Evolutionary conservation across 768 basidiomycete genomes (phyloP).

Genomic region (Porphyrellus cyaneotinctus): DNA sequence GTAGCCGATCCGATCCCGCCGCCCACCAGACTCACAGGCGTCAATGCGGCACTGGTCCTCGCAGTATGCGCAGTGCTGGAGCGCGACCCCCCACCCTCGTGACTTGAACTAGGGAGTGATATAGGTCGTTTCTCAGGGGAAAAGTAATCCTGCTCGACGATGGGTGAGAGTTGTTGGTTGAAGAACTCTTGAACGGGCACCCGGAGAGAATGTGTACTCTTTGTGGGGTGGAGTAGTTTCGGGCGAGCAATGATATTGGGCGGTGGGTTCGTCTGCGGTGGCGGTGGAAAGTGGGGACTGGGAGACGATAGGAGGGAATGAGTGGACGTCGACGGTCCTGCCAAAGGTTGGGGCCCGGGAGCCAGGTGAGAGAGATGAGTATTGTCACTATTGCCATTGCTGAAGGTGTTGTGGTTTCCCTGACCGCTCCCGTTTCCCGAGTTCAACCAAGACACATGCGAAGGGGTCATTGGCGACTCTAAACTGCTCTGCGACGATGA

Average conservation of each 20-base stretch:
- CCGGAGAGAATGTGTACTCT: slow-evolving; percentile 43
- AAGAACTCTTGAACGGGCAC: slow-evolving; percentile 32
- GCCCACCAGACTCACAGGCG: slow-evolving; percentile 25
- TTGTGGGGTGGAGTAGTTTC: slow-evolving; percentile 29
- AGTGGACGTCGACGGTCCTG: slow-evolving; percentile 11
- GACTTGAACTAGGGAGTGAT: slow-evolving; percentile 29
- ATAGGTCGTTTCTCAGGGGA: slow-evolving; percentile 44
- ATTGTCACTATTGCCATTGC: slow-evolving; percentile 6
- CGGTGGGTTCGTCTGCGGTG: slow-evolving; percentile 30
- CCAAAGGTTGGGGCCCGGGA: background rate
- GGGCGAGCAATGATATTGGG: slow-evolving; percentile 28
- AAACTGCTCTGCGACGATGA: slow-evolving; percentile 31
- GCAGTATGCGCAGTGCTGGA: slow-evolving; percentile 29
- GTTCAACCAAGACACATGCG: slow-evolving; percentile 38
- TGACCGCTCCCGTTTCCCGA: slow-evolving; percentile 6
- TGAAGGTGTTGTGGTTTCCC: slow-evolving; percentile 6
- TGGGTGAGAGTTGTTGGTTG: slow-evolving; percentile 54
- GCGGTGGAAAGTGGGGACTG: slow-evolving; percentile 33
- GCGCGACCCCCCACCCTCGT: slow-evolving; percentile 24
- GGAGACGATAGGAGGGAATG: slow-evolving; percentile 23
- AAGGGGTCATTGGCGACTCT: slow-evolving; percentile 34
- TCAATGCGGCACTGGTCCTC: slow-evolving; percentile 31
- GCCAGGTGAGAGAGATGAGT: slow-evolving; percentile 2
- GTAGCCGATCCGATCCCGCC: slow-evolving; percentile 20
- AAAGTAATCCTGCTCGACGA: slow-evolving; percentile 60